phyloP scores from a whole-genome alignment of 495 filamentous ascomycete genomes.

The Cetradonia linearis region DNA sequence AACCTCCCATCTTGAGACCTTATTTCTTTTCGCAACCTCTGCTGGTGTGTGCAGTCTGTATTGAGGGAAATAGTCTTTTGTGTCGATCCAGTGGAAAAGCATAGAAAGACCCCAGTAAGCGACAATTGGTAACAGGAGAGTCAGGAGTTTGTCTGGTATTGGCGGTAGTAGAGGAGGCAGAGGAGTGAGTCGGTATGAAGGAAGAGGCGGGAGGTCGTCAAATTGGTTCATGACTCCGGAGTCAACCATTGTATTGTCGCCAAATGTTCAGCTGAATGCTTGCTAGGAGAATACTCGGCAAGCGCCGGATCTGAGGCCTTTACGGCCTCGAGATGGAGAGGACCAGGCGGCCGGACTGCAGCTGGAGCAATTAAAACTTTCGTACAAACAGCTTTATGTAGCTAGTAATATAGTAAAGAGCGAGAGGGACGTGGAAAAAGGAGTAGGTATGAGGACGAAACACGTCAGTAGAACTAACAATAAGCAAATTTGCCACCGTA shows the following conservation, averaged over 20 bases:
- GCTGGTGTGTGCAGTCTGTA: constrained; percentile 75
- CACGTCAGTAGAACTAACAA: constrained; percentile 11
- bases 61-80: constrained; percentile 62
- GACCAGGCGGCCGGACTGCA: neutral
- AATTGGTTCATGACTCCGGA: constrained; percentile 13
- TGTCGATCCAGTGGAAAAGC: constrained; percentile 67
- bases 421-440: constrained; percentile 5
- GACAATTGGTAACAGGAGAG: constrained; percentile 51
- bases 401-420: neutral
- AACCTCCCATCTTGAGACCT: constrained; percentile 59
- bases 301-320: constrained; percentile 9
- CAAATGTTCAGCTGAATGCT: constrained; percentile 1
- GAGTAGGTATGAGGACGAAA: neutral
- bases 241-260: constrained; percentile 14
- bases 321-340: neutral
- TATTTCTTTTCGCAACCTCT: constrained; percentile 66
- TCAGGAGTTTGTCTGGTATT: constrained; percentile 60
- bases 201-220: constrained; percentile 54
- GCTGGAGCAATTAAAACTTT: neutral
- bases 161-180: constrained; percentile 54
- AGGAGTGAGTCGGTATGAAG: constrained; percentile 50
- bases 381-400: neutral
- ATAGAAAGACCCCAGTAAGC: constrained; percentile 70
- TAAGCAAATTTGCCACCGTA: constrained; percentile 14
- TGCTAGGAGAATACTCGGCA: constrained; percentile 4